phyloP scores from a whole-genome alignment of 2,329 filamentous ascomycete species.

The Dothideomycetidae sp. region DNA sequence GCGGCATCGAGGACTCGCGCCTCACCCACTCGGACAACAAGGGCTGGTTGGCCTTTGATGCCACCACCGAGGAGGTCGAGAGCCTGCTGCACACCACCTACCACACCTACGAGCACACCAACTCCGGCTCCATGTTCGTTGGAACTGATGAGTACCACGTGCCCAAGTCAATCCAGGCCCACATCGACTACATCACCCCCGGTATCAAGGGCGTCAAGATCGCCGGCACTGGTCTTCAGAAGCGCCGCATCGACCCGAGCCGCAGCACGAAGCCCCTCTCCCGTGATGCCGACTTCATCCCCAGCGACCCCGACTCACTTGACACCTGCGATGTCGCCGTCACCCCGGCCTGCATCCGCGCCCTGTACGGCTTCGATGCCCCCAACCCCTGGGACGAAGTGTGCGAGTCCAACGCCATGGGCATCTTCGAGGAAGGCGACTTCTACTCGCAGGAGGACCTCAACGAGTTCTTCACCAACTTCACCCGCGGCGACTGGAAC shows the following conservation, averaged over 20 bases:
- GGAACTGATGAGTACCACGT: slow-evolving; percentile 19
- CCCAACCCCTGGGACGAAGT: slow-evolving; percentile 23
- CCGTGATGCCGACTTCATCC: no score
- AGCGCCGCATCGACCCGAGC: no score
- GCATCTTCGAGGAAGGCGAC: slow-evolving; percentile 13
- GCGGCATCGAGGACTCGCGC: slow-evolving; percentile 13
- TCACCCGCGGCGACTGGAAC: not conserved
- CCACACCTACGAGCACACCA: slow-evolving; percentile 16
- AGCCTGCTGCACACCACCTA: slow-evolving; percentile 17
- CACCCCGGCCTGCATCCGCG: slow-evolving; percentile 28
- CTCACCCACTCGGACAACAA: slow-evolving; percentile 22
- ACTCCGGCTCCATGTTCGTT: slow-evolving; percentile 13
- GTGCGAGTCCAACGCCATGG: slow-evolving; percentile 14
- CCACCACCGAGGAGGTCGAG: slow-evolving; percentile 18
- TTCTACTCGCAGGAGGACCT: slow-evolving; percentile 13
- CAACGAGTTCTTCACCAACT: slow-evolving; percentile 7
- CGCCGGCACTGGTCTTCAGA: no score
- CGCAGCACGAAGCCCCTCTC: no score
- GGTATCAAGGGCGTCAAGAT: slow-evolving; percentile 18
- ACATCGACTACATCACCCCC: slow-evolving; percentile 20
- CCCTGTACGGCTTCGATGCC: slow-evolving; percentile 30
- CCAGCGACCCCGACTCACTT: slow-evolving; percentile 8
- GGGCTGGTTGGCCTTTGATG: slow-evolving; percentile 22
- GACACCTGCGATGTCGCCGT: slow-evolving; percentile 19
- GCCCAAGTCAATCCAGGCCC: slow-evolving; percentile 13